phyloP scores from a whole-genome alignment of 2,329 filamentous ascomycete species.

The Aspergillus floridensis region DNA sequence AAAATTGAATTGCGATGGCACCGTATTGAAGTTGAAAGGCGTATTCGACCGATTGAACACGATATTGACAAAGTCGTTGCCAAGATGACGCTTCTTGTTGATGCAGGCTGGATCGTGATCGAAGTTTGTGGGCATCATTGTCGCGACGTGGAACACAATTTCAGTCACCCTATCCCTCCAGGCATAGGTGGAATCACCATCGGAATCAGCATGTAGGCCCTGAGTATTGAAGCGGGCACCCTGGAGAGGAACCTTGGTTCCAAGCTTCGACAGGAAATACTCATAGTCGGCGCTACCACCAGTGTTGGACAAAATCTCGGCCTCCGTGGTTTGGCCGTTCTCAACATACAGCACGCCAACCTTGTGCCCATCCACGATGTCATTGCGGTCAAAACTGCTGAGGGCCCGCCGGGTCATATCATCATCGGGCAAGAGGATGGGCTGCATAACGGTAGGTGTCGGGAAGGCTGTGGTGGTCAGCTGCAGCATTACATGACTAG shows the following conservation, averaged over 20 bases:
- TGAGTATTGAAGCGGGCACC: slow-evolving; percentile 89
- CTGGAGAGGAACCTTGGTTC: slow-evolving; percentile 75
- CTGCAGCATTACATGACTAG: slow-evolving; percentile 48
- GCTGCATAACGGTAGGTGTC: slow-evolving; percentile 56
- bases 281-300: slow-evolving; percentile 85
- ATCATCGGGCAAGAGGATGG: slow-evolving; percentile 72
- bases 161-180: slow-evolving; percentile 96
- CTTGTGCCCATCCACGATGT: slow-evolving; percentile 92
- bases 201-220: slow-evolving; percentile 77
- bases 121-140: slow-evolving; percentile 91
- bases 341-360: slow-evolving; percentile 92
- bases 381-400: slow-evolving; percentile 76
- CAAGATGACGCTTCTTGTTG: slow-evolving; percentile 90
- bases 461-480: slow-evolving; percentile 44
- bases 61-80: slow-evolving; percentile 97
- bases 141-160: slow-evolving; percentile 92
- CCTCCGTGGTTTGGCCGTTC: slow-evolving; percentile 77
- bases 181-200: slow-evolving; percentile 85
- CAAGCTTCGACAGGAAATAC: slow-evolving; percentile 77
- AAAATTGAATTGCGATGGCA: slow-evolving; percentile 93
- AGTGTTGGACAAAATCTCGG: slow-evolving; percentile 81
- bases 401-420: slow-evolving; percentile 73
- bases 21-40: slow-evolving; percentile 84
- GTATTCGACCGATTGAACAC: slow-evolving; percentile 96
- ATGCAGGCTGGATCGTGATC: slow-evolving; percentile 72